phyloP scores from a whole-genome alignment of 108 stramenopile genomes.

The Skeletonema marinoi region DNA sequence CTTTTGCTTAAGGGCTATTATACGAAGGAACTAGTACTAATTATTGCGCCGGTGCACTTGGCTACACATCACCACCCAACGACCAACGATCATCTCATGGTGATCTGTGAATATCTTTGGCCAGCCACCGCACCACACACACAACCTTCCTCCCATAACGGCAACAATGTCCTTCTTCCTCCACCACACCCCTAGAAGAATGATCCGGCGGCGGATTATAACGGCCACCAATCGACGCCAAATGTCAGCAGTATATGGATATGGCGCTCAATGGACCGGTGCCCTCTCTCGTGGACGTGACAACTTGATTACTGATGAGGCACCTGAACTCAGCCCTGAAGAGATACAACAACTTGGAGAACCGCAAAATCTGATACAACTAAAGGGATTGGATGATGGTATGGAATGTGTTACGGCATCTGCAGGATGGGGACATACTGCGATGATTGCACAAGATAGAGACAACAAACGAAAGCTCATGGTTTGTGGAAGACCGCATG shows the following conservation, averaged over 20 bases:
- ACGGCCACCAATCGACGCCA: neutral
- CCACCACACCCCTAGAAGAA: neutral
- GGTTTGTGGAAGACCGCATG: conserved; percentile 81
- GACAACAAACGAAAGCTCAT: conserved; percentile 32
- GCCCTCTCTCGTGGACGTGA: conserved; percentile 55
- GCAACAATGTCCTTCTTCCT: neutral
- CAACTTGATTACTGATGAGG: conserved; percentile 21
- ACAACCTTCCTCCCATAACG: too few relatives aligned
- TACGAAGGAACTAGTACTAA: too few relatives aligned
- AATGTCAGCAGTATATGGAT: conserved; percentile 64
- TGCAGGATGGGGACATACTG: conserved; percentile 82
- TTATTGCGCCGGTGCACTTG: too few relatives aligned
- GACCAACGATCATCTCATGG: too few relatives aligned
- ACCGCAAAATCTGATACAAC: conserved; percentile 17
- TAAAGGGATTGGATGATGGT: conserved; percentile 21
- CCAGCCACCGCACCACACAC: too few relatives aligned
- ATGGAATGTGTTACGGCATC: conserved; percentile 46
- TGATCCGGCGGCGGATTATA: conserved; percentile 5
- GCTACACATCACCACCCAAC: too few relatives aligned
- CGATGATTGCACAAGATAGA: conserved; percentile 42
- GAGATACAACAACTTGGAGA: conserved; percentile 42
- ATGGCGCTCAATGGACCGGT: conserved; percentile 83
- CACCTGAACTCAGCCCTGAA: conserved; percentile 58
- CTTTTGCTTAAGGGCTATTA: too few relatives aligned
- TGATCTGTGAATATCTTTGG: too few relatives aligned